Conservation (phyloP, 2,329 filamentous ascomycete genomes). For the Aureobasidium zeae region DNA sequence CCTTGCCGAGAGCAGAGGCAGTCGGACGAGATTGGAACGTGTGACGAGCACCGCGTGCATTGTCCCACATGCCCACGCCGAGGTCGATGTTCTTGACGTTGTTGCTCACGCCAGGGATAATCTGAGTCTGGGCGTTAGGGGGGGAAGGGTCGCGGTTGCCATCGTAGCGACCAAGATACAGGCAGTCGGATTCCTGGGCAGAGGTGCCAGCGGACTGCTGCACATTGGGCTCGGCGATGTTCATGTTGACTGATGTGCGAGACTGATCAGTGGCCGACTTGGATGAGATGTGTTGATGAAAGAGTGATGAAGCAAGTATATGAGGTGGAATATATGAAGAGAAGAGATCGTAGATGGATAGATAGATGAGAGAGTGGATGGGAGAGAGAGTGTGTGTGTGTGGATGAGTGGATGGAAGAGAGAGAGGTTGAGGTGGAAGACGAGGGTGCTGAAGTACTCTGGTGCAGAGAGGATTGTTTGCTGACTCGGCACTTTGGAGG, state of each 20-base stretch:
- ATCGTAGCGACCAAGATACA: conserved; percentile 13
- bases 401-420: conserved; percentile 10
- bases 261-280: conserved; percentile 3
- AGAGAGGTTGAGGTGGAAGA: conserved; percentile 4
- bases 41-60: conserved; percentile 20
- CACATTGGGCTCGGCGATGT: neutral
- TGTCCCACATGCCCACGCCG: conserved; percentile 23
- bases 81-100: conserved; percentile 24
- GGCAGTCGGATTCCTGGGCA: neutral
- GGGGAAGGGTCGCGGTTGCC: conserved; percentile 19
- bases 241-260: conserved; percentile 3
- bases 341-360: conserved; percentile 2
- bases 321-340: neutral
- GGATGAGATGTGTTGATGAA: neutral
- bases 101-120: conserved; percentile 9
- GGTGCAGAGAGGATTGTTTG: conserved; percentile 5
- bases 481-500: too few species aligned
- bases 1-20: conserved; percentile 33
- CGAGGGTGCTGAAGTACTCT: conserved; percentile 5
- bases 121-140: neutral
- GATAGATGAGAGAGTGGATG: conserved; percentile 7
- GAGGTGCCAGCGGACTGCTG: conserved; percentile 4
- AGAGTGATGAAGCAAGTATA: neutral
- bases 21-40: conserved; percentile 25
- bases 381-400: neutral